These are phyloP conservation scores for Alternaria longipes DNA, from an alignment of 2,329 filamentous ascomycete species.

Conservation along the genomic window DNA sequence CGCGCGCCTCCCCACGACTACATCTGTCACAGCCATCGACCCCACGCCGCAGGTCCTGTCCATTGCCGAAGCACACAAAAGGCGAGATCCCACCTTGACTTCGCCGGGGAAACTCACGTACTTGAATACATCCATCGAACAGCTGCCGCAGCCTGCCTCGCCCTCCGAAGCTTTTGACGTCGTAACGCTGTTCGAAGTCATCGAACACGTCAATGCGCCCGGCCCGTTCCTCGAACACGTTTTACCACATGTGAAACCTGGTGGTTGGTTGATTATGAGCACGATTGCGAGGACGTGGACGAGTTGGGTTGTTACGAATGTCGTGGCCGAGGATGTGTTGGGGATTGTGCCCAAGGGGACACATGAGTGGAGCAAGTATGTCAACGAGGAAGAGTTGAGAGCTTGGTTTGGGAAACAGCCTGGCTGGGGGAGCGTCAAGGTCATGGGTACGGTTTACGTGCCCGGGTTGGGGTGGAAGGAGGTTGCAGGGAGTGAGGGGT, in stretches of 20 bases:
- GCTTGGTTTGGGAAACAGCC: slow-evolving; percentile 55
- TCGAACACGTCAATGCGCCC: slow-evolving; percentile 87
- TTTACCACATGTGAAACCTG: slow-evolving; percentile 80
- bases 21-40: slow-evolving; percentile 77
- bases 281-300: slow-evolving; percentile 91
- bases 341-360: slow-evolving; percentile 90
- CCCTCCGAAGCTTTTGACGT: slow-evolving; percentile 72
- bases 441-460: slow-evolving; percentile 88
- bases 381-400: slow-evolving; percentile 81
- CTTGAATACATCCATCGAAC: slow-evolving; percentile 79
- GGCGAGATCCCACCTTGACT: slow-evolving; percentile 73
- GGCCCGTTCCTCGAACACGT: slow-evolving; percentile 76
- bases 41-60: slow-evolving; percentile 76
- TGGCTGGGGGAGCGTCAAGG: slow-evolving; percentile 59
- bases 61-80: slow-evolving; percentile 79
- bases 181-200: slow-evolving; percentile 89
- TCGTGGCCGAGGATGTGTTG: slow-evolving; percentile 87
- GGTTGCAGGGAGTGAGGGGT: slow-evolving; percentile 79
- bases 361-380: slow-evolving; percentile 96
- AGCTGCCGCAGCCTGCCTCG: slow-evolving; percentile 57
- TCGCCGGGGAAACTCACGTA: slow-evolving; percentile 70
- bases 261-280: slow-evolving; percentile 90
- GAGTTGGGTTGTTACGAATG: slow-evolving; percentile 91
- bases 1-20: slow-evolving; percentile 71
- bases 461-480: slow-evolving; percentile 91